Evolutionary conservation across 2,329 filamentous ascomycete genomes (phyloP), one percentile per base, ranked within the genome.

Genomic region (Hypocrella siamensis): DNA sequence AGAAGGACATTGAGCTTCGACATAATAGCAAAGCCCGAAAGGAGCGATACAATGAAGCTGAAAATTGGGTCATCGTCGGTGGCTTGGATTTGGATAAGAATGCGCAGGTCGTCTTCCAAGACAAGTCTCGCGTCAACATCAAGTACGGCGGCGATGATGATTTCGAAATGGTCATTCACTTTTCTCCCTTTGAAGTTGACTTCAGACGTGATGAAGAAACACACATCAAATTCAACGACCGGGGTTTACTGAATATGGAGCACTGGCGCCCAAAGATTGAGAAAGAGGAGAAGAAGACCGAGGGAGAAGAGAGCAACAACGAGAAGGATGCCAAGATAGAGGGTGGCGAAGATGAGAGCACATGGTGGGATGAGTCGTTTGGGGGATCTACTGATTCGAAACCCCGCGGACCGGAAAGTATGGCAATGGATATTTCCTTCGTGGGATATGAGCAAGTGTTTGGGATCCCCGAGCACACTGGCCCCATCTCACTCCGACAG

Each of bases 331-430:
- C 54, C n/a, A 64, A 61, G 31, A 52, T 60, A 17, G 52, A 56
- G 10, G 52, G 54, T 9, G 65, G 63, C 11, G 72, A 79, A 40
- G 81, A 90, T 41, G 81, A 94, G 50, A 80, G 77, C 56, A 94
- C 86, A 4, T 94, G 85, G 84, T 98, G 90, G 90, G 90, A 98
- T 6, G 90, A 98, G 60, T 73, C 70, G 1, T 98, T 98, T 53
- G 88, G 88, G 40, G 86, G 88, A 38, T 93, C 90, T 52, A 96
- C 86, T 0, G 90, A 98, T 54, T 73, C 78, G 5, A 98, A 98
- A 57, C 88, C 90, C n/a, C 75, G 76, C 46, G 90, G 90, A 2
- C 90, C 90, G 0, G 90, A 98, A 56, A 90, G 86, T 49, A 67
- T 98, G 28, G 85, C 73, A 11, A 58, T 98, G 36, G 90, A 98